These are phyloP conservation scores for Marchantia paleacea DNA, from an alignment of 225 moss, liverwort and hornwort genomes.

Conservation along the genomic window DNA sequence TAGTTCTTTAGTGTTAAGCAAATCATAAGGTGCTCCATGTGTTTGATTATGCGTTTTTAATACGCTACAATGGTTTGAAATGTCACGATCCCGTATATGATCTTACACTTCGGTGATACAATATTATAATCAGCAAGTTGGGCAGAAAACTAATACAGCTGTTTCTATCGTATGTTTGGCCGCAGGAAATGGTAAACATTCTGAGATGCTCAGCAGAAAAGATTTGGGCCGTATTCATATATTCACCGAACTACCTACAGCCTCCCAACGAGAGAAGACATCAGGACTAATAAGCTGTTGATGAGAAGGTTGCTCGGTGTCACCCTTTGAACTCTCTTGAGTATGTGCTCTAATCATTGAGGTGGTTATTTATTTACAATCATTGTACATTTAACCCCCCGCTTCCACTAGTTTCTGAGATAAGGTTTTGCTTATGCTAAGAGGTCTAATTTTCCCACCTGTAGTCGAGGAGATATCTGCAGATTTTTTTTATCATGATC, in stretches of 20 bases:
- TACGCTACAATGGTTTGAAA: not conserved
- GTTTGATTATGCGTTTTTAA: not conserved
- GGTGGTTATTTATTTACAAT: not conserved
- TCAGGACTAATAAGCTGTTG: not conserved
- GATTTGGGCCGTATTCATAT: not conserved
- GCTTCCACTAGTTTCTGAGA: not conserved
- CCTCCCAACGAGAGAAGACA: not conserved
- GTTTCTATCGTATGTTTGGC: no score
- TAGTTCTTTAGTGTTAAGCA: not conserved
- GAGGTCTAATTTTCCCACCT: not conserved
- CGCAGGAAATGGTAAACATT: no score
- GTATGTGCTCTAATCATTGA: not conserved
- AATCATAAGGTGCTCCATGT: not conserved
- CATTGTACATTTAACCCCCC: not conserved
- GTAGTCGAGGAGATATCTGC: no score
- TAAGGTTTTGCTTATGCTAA: not conserved
- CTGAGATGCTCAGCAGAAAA: no score
- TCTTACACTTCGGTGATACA: not conserved
- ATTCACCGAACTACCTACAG: not conserved
- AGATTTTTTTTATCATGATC: no score
- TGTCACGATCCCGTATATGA: not conserved
- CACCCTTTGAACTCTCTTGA: not conserved
- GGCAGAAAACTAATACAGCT: no score
- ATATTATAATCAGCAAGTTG: not conserved
- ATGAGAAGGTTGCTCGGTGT: not conserved